Evolutionary conservation across 2,329 filamentous ascomycete species (phyloP).

Genomic region (Orbilia javanica): DNA sequence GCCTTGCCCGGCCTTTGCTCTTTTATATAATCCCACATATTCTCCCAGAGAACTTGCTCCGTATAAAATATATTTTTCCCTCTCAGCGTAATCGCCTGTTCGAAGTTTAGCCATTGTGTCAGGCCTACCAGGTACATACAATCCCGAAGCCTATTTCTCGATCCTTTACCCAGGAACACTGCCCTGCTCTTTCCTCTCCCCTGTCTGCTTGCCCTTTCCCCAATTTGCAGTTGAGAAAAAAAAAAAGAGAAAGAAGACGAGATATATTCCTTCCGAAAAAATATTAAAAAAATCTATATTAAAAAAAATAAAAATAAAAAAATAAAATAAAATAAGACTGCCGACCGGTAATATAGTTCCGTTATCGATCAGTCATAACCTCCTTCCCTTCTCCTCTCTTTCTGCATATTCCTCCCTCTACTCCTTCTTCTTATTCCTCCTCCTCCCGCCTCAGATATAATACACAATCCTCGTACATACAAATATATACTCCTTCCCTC

Average conservation of each 20-base stretch:
- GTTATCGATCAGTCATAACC: neutral
- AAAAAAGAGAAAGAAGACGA: neutral
- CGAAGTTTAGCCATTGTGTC: constrained; percentile 44
- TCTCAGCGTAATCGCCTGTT: constrained; percentile 33
- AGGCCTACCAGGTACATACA: constrained; percentile 30
- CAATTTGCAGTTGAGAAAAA: neutral
- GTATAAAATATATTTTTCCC: constrained; percentile 10
- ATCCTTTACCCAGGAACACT: constrained; percentile 7
- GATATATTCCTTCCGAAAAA: neutral
- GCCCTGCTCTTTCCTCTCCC: too few relatives aligned
- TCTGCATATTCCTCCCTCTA: neutral
- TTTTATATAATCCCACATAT: constrained; percentile 2
- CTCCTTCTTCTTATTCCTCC: neutral
- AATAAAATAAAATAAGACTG: neutral
- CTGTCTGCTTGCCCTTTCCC: too few relatives aligned
- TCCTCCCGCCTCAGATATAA: neutral
- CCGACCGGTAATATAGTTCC: neutral
- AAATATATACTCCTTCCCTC: constrained; percentile 4
- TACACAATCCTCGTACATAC: neutral
- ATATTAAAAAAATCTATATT: too few relatives aligned
- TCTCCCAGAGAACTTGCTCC: neutral
- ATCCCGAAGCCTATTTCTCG: constrained; percentile 29
- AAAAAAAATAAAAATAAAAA: neutral
- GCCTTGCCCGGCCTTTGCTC: too few relatives aligned
- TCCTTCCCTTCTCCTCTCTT: neutral